Evolutionary conservation across 2,329 filamentous ascomycete genomes (phyloP).

Genomic region (Ophiostoma australiae): DNA sequence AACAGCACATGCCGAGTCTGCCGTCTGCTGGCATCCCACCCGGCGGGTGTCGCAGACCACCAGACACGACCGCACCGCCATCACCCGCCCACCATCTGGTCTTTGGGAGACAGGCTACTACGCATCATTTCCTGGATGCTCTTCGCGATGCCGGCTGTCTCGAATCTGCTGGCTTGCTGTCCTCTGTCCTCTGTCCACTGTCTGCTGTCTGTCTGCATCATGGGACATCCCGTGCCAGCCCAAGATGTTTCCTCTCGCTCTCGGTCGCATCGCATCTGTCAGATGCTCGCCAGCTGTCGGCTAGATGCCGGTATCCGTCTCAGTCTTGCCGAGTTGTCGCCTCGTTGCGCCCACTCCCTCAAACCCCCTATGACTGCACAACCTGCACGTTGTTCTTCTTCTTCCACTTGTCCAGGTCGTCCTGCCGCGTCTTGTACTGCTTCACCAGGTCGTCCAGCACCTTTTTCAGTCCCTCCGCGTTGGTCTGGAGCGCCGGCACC

Average conservation of each 20-base stretch:
- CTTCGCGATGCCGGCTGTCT: background rate
- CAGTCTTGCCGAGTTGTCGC: background rate
- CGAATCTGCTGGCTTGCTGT: background rate
- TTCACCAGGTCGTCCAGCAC: slow-evolving; percentile 91
- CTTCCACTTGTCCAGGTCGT: slow-evolving; percentile 98
- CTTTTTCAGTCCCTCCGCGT: slow-evolving; percentile 88
- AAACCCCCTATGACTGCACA: slow-evolving; percentile 60
- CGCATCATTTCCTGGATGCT: background rate
- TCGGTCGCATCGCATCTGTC: too few relatives aligned
- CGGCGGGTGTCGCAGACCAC: background rate
- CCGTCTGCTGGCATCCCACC: background rate
- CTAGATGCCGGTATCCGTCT: background rate
- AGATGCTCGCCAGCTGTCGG: too few relatives aligned
- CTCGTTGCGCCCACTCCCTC: background rate
- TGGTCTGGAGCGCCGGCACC: slow-evolving; percentile 83
- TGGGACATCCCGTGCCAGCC: background rate
- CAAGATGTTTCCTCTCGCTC: too few relatives aligned
- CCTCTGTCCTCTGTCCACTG: background rate
- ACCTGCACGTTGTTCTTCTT: slow-evolving; percentile 89
- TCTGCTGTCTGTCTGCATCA: background rate
- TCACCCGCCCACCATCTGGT: background rate
- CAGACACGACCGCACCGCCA: background rate
- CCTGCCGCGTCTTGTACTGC: slow-evolving; percentile 92
- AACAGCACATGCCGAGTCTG: background rate
- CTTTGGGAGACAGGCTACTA: background rate